These are phyloP conservation scores for Teunomyces aglyptinius DNA, from an alignment of 805 yeast genomes.

Conservation along the genomic window DNA sequence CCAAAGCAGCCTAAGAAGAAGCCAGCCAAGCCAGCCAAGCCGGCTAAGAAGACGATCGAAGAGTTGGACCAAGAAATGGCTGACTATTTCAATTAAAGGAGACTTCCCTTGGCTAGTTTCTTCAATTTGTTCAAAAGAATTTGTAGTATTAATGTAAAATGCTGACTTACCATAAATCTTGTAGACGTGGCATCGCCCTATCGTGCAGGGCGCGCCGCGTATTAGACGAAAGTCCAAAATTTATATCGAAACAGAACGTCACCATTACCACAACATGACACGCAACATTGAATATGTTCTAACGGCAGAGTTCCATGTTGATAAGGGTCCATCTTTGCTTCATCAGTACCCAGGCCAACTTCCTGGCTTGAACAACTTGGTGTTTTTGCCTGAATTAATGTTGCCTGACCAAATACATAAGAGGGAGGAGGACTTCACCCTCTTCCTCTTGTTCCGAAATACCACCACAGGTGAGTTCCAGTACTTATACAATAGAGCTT, in stretches of 20 bases:
- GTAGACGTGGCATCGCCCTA: slow-evolving; percentile 1
- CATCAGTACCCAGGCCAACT: slow-evolving; percentile 55
- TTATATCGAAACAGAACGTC: neutral
- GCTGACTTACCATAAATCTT: neutral
- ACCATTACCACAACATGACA: slow-evolving; percentile 6
- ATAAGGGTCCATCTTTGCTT: slow-evolving; percentile 64
- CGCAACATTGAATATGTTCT: slow-evolving; percentile 54
- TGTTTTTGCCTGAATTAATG: slow-evolving; percentile 53
- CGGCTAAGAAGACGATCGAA: slow-evolving; percentile 70
- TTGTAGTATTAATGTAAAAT: neutral
- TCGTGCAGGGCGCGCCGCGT: neutral
- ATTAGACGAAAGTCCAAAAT: slow-evolving; percentile 1
- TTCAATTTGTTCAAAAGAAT: neutral
- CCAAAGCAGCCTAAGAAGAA: slow-evolving; percentile 32
- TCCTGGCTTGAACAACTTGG: slow-evolving; percentile 36
- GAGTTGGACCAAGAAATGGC: slow-evolving; percentile 98
- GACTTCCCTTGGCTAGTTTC: too few relatives aligned
- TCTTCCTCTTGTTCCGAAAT: slow-evolving; percentile 51
- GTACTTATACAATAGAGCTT: slow-evolving; percentile 29
- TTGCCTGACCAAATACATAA: slow-evolving; percentile 61
- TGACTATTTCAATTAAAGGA: slow-evolving; percentile 62
- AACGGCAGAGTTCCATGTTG: slow-evolving; percentile 78
- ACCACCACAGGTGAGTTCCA: slow-evolving; percentile 38
- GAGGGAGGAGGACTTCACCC: slow-evolving; percentile 56
- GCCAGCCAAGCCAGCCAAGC: slow-evolving; percentile 36